phyloP scores from a whole-genome alignment of 192 early-diverging fungal genomes.

The Umbelopsis vinacea region DNA sequence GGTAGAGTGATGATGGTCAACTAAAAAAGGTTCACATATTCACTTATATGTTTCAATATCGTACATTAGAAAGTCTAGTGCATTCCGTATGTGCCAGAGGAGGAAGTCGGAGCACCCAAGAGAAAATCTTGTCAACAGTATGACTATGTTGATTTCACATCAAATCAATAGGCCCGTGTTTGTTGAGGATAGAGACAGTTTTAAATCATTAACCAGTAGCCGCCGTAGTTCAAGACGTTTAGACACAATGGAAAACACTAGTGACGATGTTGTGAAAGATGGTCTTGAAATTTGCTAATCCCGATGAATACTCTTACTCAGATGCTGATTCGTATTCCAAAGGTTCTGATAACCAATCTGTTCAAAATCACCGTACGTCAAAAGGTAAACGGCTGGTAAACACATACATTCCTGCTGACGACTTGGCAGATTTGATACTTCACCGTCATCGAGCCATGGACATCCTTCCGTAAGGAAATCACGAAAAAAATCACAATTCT shows the following conservation, averaged over 20 bases:
- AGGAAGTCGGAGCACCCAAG: not conserved
- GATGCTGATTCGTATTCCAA: too few relatives aligned
- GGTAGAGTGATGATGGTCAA: not conserved
- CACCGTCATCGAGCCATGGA: not conserved
- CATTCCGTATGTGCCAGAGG: not conserved
- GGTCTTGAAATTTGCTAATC: too few relatives aligned
- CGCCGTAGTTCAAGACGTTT: not conserved
- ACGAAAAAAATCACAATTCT: not conserved
- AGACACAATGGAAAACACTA: not conserved
- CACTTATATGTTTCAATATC: conserved; percentile 1
- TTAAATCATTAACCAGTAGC: not conserved
- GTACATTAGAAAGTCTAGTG: not conserved
- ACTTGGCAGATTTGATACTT: not conserved
- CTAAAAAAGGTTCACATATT: not conserved
- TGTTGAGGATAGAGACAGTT: not conserved
- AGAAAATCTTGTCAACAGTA: not conserved
- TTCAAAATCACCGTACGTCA: not conserved
- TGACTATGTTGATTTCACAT: not conserved
- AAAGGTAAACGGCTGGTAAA: not conserved
- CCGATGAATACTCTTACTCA: not conserved
- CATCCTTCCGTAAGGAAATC: not conserved
- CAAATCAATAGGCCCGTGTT: not conserved
- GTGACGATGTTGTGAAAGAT: too few relatives aligned
- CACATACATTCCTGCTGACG: not conserved
- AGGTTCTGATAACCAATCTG: not conserved